Evolutionary conservation across 2,329 filamentous ascomycete genomes (phyloP).

Genomic region (Penicillium oxalicum): DNA sequence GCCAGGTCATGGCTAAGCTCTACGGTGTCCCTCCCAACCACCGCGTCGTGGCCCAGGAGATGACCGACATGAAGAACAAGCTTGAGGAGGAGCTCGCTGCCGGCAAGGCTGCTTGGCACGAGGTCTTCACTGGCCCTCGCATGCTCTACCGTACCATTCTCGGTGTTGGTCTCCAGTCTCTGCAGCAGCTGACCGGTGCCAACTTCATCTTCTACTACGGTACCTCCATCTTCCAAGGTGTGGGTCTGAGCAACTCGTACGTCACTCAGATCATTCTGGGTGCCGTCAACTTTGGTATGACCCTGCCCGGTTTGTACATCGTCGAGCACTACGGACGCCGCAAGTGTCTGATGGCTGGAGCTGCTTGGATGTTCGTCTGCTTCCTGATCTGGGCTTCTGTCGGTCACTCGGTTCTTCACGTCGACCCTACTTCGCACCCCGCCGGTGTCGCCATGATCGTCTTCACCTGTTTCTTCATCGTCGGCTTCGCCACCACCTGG

Average conservation of each 20-base stretch:
- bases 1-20: slow-evolving; percentile 48
- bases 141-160: slow-evolving; percentile 45
- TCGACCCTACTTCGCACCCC: slow-evolving; percentile 37
- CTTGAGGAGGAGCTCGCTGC: slow-evolving; percentile 50
- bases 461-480: slow-evolving; percentile 68
- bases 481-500: slow-evolving; percentile 65
- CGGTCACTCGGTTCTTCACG: slow-evolving; percentile 44
- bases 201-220: slow-evolving; percentile 51
- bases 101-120: slow-evolving; percentile 36
- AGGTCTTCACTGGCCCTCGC: slow-evolving; percentile 44
- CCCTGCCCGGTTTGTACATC: slow-evolving; percentile 62
- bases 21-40: slow-evolving; percentile 54
- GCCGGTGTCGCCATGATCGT: slow-evolving; percentile 65
- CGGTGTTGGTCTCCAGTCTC: slow-evolving; percentile 42
- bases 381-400: slow-evolving; percentile 55
- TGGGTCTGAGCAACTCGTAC: slow-evolving; percentile 61
- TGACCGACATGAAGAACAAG: slow-evolving; percentile 54
- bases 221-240: slow-evolving; percentile 59
- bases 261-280: slow-evolving; percentile 62
- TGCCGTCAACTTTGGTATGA: slow-evolving; percentile 63
- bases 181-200: slow-evolving; percentile 46
- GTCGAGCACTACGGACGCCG: slow-evolving; percentile 66
- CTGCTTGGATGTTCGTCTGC: slow-evolving; percentile 63
- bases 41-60: slow-evolving; percentile 49
- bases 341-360: slow-evolving; percentile 61